A percentile compares a stretch with the other conserved stretches of the same genome.
Conservation (phyloP, 108 stramenopile genomes). For the Cylindrotheca closterium region DNA sequence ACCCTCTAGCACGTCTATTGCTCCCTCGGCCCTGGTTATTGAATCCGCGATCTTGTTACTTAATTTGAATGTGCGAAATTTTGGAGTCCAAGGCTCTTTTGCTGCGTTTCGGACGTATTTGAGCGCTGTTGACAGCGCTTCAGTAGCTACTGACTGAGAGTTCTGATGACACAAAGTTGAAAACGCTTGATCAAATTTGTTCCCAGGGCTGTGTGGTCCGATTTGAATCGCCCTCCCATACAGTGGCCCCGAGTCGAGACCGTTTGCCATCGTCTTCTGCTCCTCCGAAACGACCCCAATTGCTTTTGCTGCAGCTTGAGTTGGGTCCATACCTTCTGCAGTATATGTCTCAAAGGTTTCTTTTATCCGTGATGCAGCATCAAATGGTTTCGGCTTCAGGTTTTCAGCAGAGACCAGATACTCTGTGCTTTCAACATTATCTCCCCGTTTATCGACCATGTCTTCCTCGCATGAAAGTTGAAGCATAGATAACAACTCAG, state of each 20-base stretch:
- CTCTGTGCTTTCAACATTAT: conserved; percentile 2
- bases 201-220: not conserved
- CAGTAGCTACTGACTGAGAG: conserved; percentile 11
- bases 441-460: conserved; percentile 2
- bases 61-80: conserved; percentile 66
- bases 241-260: conserved; percentile 5
- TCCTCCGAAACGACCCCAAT: conserved; percentile 42
- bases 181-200: conserved; percentile 19
- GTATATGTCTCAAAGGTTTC: conserved; percentile 48
- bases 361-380: conserved; percentile 44
- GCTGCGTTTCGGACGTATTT: conserved; percentile 68
- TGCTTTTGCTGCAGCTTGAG: conserved; percentile 51
- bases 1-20: conserved; percentile 43
- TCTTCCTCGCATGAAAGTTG: conserved; percentile 64
- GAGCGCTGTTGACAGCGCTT: conserved; percentile 41
- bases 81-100: conserved; percentile 56
- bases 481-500: conserved; percentile 66
- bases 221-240: conserved; percentile 17
- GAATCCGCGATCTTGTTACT: conserved; percentile 75
- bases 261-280: conserved; percentile 5
- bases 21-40: conserved; percentile 51
- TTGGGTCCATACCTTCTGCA: conserved; percentile 43
- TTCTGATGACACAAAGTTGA: conserved; percentile 28
- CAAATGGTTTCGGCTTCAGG: conserved; percentile 5
- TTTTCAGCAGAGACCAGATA: conserved; percentile 29